Evolutionary conservation across 257 asterid species (phyloP), one percentile per base, ranked within the genome.

Genomic region (Ocimum tenuiflorum): DNA sequence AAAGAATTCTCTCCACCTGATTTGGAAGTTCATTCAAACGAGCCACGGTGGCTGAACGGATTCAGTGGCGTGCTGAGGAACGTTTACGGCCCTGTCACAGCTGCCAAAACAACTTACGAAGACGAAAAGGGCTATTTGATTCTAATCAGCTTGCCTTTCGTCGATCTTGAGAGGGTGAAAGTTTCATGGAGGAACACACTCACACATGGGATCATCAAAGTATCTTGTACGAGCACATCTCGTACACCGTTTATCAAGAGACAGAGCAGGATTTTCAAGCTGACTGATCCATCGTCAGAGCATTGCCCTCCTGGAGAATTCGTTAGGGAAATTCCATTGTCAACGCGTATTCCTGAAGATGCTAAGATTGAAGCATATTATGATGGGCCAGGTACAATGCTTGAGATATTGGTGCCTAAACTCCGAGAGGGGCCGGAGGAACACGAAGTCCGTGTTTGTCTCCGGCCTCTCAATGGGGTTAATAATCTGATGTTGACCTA

Each of bases 241-340:
- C 84, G 87, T 4, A 69, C 80, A 11, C 95, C 95, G 14, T 79
- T 76, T 57, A 75, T 88, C 81, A 85, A 83, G 82, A 83, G 98
- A 74, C 89, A 82, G 24, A 83, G 81, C 71, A 64, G 98, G 82
- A 91, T 85, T n/a, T 88, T 88, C 80, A 88, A 82, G 83, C 88
- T 91, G 4, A 70, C 86, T 0, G 95, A 88, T 61, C 60, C 77
- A 0, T 77, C 87, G 19, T 74, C 96, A 0, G 98, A 91, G 71
- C 98, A 91, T 78, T 88, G 98, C 73, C 98, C 96, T 0, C 88
- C 95, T 0, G 98, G 98, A n/a, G 98, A 91, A 59, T 91, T 91
- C 46, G 82, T 91, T 1, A 65, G 98, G 43, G 98, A 91, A 64
- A 85, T 91, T 11, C 86, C 83, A 8, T 96, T 91, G 3, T 77